Evolutionary conservation across 2,329 filamentous ascomycete genomes (phyloP), one percentile per base, ranked within the genome.

Genomic region (Ascosphaera aggregata): DNA sequence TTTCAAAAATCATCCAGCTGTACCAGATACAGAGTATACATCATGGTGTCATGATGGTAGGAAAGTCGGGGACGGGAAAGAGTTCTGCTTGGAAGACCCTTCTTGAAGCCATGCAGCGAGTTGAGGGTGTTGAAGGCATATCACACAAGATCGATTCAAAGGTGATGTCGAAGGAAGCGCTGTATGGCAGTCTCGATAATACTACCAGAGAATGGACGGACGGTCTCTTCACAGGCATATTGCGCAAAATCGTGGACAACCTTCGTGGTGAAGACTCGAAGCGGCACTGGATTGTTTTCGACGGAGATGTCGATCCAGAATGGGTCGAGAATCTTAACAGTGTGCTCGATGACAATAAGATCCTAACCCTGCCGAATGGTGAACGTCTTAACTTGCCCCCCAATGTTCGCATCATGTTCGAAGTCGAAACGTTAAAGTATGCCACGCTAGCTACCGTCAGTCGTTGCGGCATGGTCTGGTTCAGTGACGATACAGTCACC

Each of bases 381-480:
- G 89, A 99, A 60, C 86, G 89, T 65, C 75, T 99, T 40, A 94
- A 89, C 53, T 61, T 99, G 34, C 91, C 89, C 3, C 53, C 79
- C 2, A 98, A 99, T 51, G 89, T 99, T 18, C 81, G 91, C 47
- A 92, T 99, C 59, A 94, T 99, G 85, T 99, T 99, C 51, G 89
- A 99, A 62, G 89, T 99, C 27, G 91, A 98, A 61, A 95, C 77
- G 2, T 66, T 99, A 43, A 93, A 91, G 54, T 98, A 98, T 54
- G 89, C 89, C 30, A 99, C 89, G 0, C 71, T 98, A 35, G 89
- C 89, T 41, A 99, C 89, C n/a, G 89, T 99, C 52, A 91, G 80
- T 74, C 84, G 89, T 61, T 99, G 89, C 56, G 89, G 89, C 67
- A 99, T 99, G 89, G 91, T 99, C 11, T 99, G 89, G 89, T 98